Base-by-base conservation (phyloP, 2,329 filamentous ascomycete genomes). In the Zymoseptoria passerinii region DNA sequence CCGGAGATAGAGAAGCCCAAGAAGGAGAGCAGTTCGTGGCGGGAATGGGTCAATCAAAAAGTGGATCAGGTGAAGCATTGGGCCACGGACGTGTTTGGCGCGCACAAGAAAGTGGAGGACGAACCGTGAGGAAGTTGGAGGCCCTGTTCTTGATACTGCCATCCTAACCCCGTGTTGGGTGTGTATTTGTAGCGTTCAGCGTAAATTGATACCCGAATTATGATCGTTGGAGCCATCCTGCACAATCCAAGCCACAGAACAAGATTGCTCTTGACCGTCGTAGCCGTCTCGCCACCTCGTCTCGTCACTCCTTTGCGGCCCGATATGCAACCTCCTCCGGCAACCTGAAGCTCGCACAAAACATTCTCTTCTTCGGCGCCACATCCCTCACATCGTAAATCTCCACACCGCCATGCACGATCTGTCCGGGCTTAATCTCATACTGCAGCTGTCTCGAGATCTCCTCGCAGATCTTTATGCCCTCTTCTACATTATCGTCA, bases 341-440 rank as follows among this genome's bases (percentile, higher is more conserved):
- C 60, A 99, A 71, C 62, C 91, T 83, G 75, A 99, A 97, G 65
- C 85, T 95, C 28, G 90, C 92, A 73, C 94, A 97, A 74, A 92
- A 97, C 92, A 96, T 96, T 70, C 88, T 83, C 80, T 99, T 99
- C 69, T 90, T 87, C 4, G 94, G 94, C 59, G 91, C 89, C 57
- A 99, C 94, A 65, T 95, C 85, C 63, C 94, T 82, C 35, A 97
- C 90, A 71, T 85, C 82, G 58, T 76, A 76, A 5, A 87, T 78
- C 28, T 77, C 72, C 16, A 84, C 73, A 48, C 82, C 81, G 5
- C 78, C 72, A 59, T 88, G 84, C 40, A 64, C 65, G 23, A 67
- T 65, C 27, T 57, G 63, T 44, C 90, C 82, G 0, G 79, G 72
- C 44, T 76, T 81, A 67, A 90, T 81, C 3, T 77, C 75, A 61